These are phyloP conservation scores for Buddleja alternifolia DNA, from an alignment of 257 asterid genomes.

Conservation along the genomic window DNA sequence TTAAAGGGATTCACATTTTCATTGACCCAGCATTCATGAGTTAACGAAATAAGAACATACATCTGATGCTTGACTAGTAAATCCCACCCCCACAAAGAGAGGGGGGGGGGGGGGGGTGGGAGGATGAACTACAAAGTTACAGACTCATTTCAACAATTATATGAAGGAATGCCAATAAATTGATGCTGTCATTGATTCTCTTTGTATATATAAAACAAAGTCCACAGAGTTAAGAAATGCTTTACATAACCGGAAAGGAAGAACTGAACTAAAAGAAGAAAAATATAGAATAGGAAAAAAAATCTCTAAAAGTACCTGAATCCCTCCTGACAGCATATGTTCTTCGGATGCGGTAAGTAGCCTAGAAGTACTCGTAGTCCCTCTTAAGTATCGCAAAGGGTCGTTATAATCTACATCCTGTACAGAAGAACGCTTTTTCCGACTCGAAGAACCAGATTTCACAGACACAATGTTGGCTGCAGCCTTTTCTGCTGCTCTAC, in stretches of 20 bases:
- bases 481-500: conserved; percentile 73
- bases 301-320: conserved; percentile 58
- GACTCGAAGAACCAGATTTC: conserved; percentile 69
- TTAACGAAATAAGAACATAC: not conserved
- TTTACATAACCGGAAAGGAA: not conserved
- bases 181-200: not conserved
- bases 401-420: conserved; percentile 82
- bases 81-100: conserved; percentile 12
- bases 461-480: conserved; percentile 69
- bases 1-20: not conserved
- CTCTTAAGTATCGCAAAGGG: conserved; percentile 84
- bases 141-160: not conserved
- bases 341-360: conserved; percentile 90
- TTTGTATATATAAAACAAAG: not conserved
- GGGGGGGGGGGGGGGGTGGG: not conserved
- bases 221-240: conserved; percentile 1
- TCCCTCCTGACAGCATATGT: conserved; percentile 74
- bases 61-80: not conserved
- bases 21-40: not conserved
- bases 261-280: conserved; percentile 7
- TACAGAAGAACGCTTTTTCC: conserved; percentile 64
- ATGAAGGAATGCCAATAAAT: conserved; percentile 5
- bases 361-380: conserved; percentile 65
- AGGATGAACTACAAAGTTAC: no score
- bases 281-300: not conserved